Evolutionary conservation across 2,329 filamentous ascomycete genomes (phyloP), one percentile per base, ranked within the genome.

Genomic region (Fusarium beomiforme): DNA sequence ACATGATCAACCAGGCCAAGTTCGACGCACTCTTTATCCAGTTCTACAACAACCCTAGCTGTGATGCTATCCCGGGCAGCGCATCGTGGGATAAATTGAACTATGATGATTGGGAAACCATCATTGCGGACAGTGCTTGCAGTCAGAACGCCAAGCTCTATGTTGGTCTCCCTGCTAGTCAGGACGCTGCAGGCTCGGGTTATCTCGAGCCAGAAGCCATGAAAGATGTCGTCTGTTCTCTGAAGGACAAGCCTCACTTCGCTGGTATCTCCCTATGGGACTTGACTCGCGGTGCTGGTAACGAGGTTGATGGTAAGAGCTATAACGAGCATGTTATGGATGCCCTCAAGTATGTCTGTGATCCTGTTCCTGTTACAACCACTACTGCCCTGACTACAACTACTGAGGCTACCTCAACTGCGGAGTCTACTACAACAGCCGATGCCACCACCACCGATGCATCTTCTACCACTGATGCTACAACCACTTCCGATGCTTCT

Each of bases 201-300:
- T 85, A 85, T 68, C 72, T 85, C 29, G 59, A 67, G 26, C 80
- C 81, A 6, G 60, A 66, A 2, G 69, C 72, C 10, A 71, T 83
- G 37, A 77, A 81, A 72, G 66, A 78, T 7, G 69, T 86, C 33
- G 77, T 86, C 66, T 83, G 83, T 70, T 47, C 78, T 55, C 77
- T 81, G 69, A 79, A 81, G 65, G 75, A 74, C 41, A 78, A 77
- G 21, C n/a, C 70, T 10, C 77, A 81, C 66, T 86, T 85, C 59
- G 84, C 82, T 19, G 85, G 84, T 71, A 75, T 85, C 50, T 85
- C 84, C 47, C 72, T 86, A 23, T 86, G 83, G 83, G 85, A 86
- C 54, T 78, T 82, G 26, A 79, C 77, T 33, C 78, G 76, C 10
- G 82, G 79, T 24, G 73, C 71, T 13, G 50, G 54, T 2, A 83